Base-by-base conservation (phyloP, 2,329 filamentous ascomycete genomes). In the Colletotrichum sp. region DNA sequence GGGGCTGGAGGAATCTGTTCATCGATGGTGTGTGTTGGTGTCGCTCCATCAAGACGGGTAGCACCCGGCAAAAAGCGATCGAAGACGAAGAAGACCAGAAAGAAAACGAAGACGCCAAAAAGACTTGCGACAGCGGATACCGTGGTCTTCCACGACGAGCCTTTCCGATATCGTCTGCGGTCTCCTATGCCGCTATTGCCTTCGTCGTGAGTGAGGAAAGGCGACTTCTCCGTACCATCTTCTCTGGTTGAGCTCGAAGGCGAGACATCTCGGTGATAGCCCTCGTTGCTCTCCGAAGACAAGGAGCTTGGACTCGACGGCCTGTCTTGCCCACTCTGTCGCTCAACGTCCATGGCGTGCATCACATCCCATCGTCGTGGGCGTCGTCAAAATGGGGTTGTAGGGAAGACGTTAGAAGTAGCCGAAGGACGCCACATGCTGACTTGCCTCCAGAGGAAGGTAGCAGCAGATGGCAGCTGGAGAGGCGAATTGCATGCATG, bases 1-100 rank as follows among this genome's bases (percentile, higher is more conserved):
- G 85, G 78, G 0, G 30, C 32, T 4, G 64, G 25, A 12, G 74
- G 27, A 9, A 69, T 63, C 3, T 52, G 19, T n/a, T 75, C 72
- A 34, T 28, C 25, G 28, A 72, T 16, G 13, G 39, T 59, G 6
- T 61, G 32, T n/a, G 63, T 65, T n/a, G 68, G 68, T n/a, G 30
- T 28, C 25, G 67, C 28, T 22, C 4, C 9, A 5, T 19, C 8
- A 6, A 8, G 13, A 8, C 22, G 55, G 13, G 11, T n/a, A 28
- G 36, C 5, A 7, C 34, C 30, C 0, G 52, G 30, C 5, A 55
- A 32, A 5, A 75, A 6, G 0, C 16, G 22, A 1, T 67, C 72
- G 15, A 70, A 72, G 15, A 55, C 68, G 30, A 61, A 67, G 12
- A 72, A 75, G 2, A 72, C 4, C 12, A 72, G 8, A 11, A 75